Percentiles rank a stretch among this genome's conserved stretches.
Conservation (phyloP, 768 basidiomycete species). For the Lanmaoa rubissima region DNA sequence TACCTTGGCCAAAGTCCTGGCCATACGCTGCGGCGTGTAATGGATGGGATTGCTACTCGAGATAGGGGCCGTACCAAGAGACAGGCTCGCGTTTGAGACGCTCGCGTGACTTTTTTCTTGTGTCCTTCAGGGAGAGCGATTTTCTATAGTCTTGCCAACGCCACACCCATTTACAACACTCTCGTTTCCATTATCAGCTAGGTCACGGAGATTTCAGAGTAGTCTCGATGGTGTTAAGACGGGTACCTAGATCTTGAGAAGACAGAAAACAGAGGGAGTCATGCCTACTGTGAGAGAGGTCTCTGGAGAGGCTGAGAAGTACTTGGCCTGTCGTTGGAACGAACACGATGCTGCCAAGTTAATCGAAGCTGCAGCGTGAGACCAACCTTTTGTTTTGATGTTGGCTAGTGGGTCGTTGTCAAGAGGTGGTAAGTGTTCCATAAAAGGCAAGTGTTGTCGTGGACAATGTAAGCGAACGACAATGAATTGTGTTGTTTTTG, state of each 20-base stretch:
- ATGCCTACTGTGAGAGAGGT: not conserved
- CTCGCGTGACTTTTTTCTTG: no score
- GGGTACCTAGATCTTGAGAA: not conserved
- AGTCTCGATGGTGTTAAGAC: not conserved
- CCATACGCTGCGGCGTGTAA: no score
- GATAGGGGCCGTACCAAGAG: not conserved
- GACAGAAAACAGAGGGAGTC: not conserved
- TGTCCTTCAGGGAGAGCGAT: not conserved
- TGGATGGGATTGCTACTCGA: no score
- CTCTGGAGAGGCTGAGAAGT: not conserved
- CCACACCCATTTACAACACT: not conserved
- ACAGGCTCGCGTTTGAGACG: not conserved
- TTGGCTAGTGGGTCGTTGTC: not conserved
- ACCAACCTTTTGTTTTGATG: not conserved
- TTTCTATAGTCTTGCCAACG: not conserved
- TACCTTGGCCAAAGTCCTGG: not conserved
- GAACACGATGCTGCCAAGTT: not conserved
- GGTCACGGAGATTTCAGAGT: not conserved
- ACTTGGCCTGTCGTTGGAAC: not conserved
- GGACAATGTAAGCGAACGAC: constrained; percentile 10
- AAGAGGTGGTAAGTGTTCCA: not conserved
- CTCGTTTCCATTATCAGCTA: not conserved
- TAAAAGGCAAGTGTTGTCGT: constrained; percentile 28
- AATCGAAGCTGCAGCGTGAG: not conserved
- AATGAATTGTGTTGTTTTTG: not conserved